Base-by-base conservation (phyloP, 202 grass and related monocot species). In the Zoysia matrella region DNA sequence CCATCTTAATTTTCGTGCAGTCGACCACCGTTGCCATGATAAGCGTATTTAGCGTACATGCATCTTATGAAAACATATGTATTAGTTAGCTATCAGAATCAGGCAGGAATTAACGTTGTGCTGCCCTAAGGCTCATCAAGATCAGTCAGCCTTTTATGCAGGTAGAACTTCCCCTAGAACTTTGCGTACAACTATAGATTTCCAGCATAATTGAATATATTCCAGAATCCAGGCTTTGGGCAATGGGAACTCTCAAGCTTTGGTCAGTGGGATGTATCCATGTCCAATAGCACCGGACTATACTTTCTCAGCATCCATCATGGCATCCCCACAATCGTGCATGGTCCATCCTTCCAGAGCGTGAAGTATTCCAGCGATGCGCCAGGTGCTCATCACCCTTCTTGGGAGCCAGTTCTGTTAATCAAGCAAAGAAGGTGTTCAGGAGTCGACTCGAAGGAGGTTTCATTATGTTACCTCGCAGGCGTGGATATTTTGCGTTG, bases 371-470 rank as follows among this genome's bases (percentile, higher is more conserved):
- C 94, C 94, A 0, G 83, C 94, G 9, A 92, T 76, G 18, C 86
- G 91, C 89, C 89, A 97, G 42, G 91, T 89, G 56, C 89, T 92
- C 85, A 94, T 94, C 69, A 97, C 89, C 85, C 88, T 90, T 87
- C 94, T 90, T 18, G 94, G 91, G 69, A 97, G 36, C 94, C 94
- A 93, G 53, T 97, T 93, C 91, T 97, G 82, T 69, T 54, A 58
- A 77, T 39, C 40, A 44, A 47, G 44, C 54, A 73, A 79, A n/a
- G 7, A 74, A 11, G 47, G 11, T 13, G 11, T 42, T 42, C 15
- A 58, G 15, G 15, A 18, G 6, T 78, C 48, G 30, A 36, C 30
- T 36, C 30, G 1, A 65, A 71, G 47, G 36, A 8, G 54, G 47
- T 6, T 47, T 68, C 6, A 2, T 10, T n/a, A 0, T 47, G 2